Evolutionary conservation across 2,329 filamentous ascomycete genomes (phyloP).

Genomic region (Albifimbria verrucaria): DNA sequence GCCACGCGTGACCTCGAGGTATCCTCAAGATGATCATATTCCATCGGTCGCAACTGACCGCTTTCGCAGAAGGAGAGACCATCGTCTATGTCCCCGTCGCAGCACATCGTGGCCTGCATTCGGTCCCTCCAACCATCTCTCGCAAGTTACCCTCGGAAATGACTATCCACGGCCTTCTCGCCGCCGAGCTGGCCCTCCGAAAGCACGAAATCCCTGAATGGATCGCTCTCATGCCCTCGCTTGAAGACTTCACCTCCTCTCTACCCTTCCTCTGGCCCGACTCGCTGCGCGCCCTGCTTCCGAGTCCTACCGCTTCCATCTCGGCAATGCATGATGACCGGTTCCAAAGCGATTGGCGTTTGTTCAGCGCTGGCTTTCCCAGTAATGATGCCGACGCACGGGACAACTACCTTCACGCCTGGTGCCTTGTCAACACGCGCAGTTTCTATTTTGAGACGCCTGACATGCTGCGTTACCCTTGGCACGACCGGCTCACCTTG

Average conservation of each 20-base stretch:
- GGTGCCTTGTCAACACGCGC: constrained; percentile 60
- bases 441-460: constrained; percentile 57
- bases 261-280: constrained; percentile 44
- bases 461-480: constrained; percentile 36
- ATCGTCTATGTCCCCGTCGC: constrained; percentile 64
- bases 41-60: too few species aligned
- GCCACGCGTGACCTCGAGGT: not conserved
- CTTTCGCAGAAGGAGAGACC: constrained; percentile 47
- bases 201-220: constrained; percentile 51
- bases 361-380: constrained; percentile 26
- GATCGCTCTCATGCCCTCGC: constrained; percentile 65
- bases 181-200: constrained; percentile 62
- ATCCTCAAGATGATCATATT: too few species aligned
- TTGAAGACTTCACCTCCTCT: constrained; percentile 50
- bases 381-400: constrained; percentile 18
- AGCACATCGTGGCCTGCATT: constrained; percentile 62
- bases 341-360: constrained; percentile 37
- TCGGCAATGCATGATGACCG: constrained; percentile 50
- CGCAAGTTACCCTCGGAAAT: constrained; percentile 51
- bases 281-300: constrained; percentile 44
- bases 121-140: constrained; percentile 52
- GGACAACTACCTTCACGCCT: constrained; percentile 49
- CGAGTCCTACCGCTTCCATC: constrained; percentile 38
- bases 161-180: constrained; percentile 69
- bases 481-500: constrained; percentile 62